phyloP scores from a whole-genome alignment of 1,284 basidiomycete genomes.

The Cutaneotrichosporon sp. region DNA sequence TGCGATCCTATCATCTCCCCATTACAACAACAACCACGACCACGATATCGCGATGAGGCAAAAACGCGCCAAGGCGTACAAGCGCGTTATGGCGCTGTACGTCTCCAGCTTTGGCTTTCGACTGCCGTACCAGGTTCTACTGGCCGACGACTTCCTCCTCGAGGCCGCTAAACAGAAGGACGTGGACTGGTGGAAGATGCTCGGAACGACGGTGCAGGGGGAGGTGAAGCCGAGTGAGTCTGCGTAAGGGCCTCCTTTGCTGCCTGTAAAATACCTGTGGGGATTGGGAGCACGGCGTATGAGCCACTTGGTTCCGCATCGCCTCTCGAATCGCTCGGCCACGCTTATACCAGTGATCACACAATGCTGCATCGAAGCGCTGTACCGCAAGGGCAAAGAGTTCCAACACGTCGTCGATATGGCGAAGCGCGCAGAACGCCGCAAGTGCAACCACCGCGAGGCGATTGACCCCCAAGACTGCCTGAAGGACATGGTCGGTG shows the following conservation, averaged over 20 bases:
- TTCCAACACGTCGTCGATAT: conserved; percentile 70
- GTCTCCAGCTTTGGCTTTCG: conserved; percentile 78
- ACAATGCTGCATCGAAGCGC: conserved; percentile 85
- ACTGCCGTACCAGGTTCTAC: conserved; percentile 82
- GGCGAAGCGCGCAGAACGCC: conserved; percentile 85
- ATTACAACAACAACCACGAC: background rate
- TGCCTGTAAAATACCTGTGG: background rate
- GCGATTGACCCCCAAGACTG: conserved; percentile 77
- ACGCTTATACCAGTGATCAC: conserved; percentile 73
- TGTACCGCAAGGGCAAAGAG: conserved; percentile 71
- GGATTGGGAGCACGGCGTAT: too few species aligned
- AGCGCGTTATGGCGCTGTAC: conserved; percentile 85
- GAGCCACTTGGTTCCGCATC: too few species aligned
- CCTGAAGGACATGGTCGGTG: conserved; percentile 73
- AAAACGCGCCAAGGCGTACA: conserved; percentile 85
- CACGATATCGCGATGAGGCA: conserved; percentile 64
- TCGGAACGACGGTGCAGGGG: conserved; percentile 71
- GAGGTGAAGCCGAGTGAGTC: conserved; percentile 78
- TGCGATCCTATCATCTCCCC: background rate
- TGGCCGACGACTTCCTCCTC: conserved; percentile 79
- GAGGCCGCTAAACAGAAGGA: conserved; percentile 56
- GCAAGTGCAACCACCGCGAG: conserved; percentile 90
- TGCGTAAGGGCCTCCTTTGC: background rate
- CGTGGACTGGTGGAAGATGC: conserved; percentile 63
- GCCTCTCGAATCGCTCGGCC: too few species aligned